Evolutionary conservation across 2,329 filamentous ascomycete genomes (phyloP).

Genomic region (Magnaporthiopsis rhizophila): DNA sequence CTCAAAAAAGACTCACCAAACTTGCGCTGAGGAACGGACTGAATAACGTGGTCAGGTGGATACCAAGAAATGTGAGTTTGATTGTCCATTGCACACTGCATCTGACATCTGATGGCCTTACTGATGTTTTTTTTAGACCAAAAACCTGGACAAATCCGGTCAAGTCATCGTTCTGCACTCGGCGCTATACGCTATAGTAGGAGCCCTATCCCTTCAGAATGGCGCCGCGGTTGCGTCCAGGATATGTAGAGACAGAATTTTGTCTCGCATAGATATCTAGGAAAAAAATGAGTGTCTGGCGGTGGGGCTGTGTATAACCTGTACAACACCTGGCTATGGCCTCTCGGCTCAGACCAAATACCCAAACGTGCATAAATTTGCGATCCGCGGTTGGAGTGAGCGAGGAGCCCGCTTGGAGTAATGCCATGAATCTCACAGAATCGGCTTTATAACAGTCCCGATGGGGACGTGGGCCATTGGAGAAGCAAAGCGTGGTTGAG

Average conservation of each 20-base stretch:
- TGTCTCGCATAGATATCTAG: constrained; percentile 26
- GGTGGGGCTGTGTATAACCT: neutral
- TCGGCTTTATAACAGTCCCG: no score
- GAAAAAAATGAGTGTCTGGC: neutral
- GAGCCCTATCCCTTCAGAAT: constrained; percentile 81
- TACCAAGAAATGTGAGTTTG: constrained; percentile 64
- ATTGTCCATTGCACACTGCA: neutral
- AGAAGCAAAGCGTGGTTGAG: no score
- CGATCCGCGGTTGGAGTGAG: neutral
- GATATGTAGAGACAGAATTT: constrained; percentile 68
- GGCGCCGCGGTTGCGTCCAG: constrained; percentile 71
- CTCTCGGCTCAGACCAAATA: neutral
- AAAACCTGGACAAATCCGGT: constrained; percentile 66
- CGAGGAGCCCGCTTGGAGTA: neutral
- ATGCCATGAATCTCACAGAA: no score
- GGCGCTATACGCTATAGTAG: constrained; percentile 76
- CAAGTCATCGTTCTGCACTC: constrained; percentile 66
- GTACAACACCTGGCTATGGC: constrained; percentile 3
- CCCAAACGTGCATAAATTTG: neutral
- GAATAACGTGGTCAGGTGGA: constrained; percentile 69
- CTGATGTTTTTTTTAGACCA: constrained; percentile 32
- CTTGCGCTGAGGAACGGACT: constrained; percentile 67
- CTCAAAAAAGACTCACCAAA: constrained; percentile 56
- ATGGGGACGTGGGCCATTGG: no score
- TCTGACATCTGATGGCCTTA: neutral